Percentiles rank a stretch among this genome's conserved stretches.
Evolutionary conservation across 768 basidiomycete genomes (phyloP).

Genomic region (Rhodocollybia butyracea): DNA sequence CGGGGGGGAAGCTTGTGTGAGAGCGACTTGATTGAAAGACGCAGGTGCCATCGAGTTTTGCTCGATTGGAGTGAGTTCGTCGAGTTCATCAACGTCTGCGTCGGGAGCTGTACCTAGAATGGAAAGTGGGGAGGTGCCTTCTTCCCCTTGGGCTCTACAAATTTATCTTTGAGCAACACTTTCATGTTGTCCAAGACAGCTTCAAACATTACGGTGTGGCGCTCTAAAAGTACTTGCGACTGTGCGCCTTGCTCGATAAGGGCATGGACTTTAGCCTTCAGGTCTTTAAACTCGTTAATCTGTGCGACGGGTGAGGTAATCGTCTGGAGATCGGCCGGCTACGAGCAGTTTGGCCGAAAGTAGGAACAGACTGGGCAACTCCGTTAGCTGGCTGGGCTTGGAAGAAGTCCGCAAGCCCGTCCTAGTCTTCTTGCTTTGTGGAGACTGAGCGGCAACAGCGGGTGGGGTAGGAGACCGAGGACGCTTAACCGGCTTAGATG

Average conservation of each 20-base stretch:
- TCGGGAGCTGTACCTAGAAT: background rate
- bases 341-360: background rate
- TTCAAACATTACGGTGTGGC: background rate
- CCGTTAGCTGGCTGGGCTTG: background rate
- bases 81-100: slow-evolving; percentile 3
- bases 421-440: slow-evolving; percentile 3
- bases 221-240: background rate
- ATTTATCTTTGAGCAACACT: background rate
- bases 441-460: background rate
- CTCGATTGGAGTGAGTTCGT: background rate
- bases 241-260: background rate
- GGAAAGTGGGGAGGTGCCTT: background rate
- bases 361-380: background rate
- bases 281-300: background rate
- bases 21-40: background rate
- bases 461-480: background rate
- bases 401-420: background rate
- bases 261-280: background rate
- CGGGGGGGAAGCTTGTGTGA: background rate
- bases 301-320: background rate
- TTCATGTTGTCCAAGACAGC: slow-evolving; percentile 4
- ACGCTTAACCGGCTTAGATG: background rate
- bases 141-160: background rate
- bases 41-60: background rate
- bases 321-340: background rate